Evolutionary conservation across 75 land plant species (phyloP), one percentile per base, ranked within the genome.

Genomic region (Gnetum montanum): DNA sequence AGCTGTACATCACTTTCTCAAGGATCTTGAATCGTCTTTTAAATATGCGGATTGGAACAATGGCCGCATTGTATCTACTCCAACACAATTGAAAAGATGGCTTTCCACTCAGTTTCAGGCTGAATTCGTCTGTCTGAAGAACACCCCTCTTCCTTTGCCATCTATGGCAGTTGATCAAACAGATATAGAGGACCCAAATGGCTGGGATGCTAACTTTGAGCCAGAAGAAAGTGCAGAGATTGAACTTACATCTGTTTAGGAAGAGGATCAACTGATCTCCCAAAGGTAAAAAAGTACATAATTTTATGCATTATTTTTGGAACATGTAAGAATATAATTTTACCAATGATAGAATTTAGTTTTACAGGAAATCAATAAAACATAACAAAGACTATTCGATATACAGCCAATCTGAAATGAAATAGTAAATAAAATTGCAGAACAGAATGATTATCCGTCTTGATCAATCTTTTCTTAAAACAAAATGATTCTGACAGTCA

Each of bases 11-110:
- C 40, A 80, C 25, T 73, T 59, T 23, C 74, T 95, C 20, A 65
- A 69, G 43, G 70, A 70, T 33, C 51, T 78, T 2, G 58, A 73
- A 20, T 48, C 83, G 23, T 83, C 79, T 3, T 90, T 90, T 48
- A 62, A 50, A 62, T 86, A 78, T 30, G 88, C 97, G 0, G 69
- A 68, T 13, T 95, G 99, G 99, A 86, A 76, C 66, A 78, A 76
- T 45, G 97, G 97, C 8, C 70, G 99, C 16, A 73, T 95, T 19
- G 40, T 95, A 35, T 70, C 90, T 37, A 71, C 74, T 46, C 72
- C 64, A 12, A 27, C 61, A 16, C 80, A 71, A 41, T 81, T 92
- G 1, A 75, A 76, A 59, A 53, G 46, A 36, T 54, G 82, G 56
- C 40, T 86, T 18, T 53, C 72, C 2, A 33, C 19, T 12, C 34